Conservation (phyloP, 768 basidiomycete genomes). For the Leccinum ochraceum region DNA sequence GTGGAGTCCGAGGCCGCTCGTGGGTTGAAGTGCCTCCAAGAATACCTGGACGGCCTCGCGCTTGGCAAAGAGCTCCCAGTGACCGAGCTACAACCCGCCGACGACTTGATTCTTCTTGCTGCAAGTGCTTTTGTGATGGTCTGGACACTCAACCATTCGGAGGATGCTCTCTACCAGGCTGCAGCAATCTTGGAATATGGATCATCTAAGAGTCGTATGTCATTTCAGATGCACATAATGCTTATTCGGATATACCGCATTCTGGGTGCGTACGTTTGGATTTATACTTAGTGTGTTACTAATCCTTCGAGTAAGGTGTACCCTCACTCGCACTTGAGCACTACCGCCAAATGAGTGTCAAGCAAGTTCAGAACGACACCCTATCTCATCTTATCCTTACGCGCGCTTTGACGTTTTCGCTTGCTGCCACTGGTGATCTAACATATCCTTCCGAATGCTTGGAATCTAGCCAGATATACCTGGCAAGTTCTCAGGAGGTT, state of each 20-base stretch:
- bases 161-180: constrained; percentile 64
- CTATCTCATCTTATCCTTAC: constrained; percentile 82
- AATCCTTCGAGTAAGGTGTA: constrained; percentile 52
- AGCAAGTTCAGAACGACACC: constrained; percentile 88
- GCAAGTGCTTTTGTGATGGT: too few relatives aligned
- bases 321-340: constrained; percentile 74
- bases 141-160: constrained; percentile 40
- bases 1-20: constrained; percentile 56
- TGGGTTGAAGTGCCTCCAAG: constrained; percentile 51
- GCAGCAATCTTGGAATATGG: constrained; percentile 71
- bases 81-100: constrained; percentile 85
- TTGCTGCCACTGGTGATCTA: constrained; percentile 73
- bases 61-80: constrained; percentile 64
- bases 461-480: constrained; percentile 79
- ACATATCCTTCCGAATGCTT: constrained; percentile 74
- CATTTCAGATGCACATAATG: constrained; percentile 75
- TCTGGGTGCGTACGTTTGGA: constrained; percentile 51
- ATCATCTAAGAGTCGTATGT: constrained; percentile 69
- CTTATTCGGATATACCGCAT: constrained; percentile 82
- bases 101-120: constrained; percentile 57
- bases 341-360: constrained; percentile 74
- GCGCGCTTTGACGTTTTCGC: constrained; percentile 76
- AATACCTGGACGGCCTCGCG: constrained; percentile 67
- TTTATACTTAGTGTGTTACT: not conserved
- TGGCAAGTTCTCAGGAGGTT: constrained; percentile 79